Conservation (phyloP, 768 basidiomycete genomes). For the Hirschioporus abietinus region DNA sequence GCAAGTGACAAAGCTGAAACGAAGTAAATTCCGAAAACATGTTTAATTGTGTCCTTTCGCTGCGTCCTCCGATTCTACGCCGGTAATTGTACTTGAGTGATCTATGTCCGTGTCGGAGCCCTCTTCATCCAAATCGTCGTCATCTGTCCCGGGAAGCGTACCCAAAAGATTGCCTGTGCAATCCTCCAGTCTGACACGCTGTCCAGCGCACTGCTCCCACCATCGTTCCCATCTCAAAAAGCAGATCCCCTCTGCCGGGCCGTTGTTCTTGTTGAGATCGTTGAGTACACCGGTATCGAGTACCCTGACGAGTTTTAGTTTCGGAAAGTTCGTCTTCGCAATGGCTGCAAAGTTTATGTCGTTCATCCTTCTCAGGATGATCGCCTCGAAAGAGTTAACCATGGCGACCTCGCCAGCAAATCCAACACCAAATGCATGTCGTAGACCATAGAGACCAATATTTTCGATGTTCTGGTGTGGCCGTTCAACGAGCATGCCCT, state of each 20-base stretch:
- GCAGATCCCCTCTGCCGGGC: slow-evolving; percentile 38
- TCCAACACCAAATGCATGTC: slow-evolving; percentile 65
- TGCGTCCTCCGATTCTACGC: slow-evolving; percentile 28
- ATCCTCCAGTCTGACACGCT: slow-evolving; percentile 63
- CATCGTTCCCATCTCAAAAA: slow-evolving; percentile 62
- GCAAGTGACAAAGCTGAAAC: background rate
- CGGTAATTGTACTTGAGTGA: slow-evolving; percentile 22
- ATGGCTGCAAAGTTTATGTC: slow-evolving; percentile 61
- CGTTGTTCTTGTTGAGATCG: slow-evolving; percentile 49
- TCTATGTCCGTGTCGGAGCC: slow-evolving; percentile 18
- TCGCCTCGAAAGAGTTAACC: slow-evolving; percentile 37
- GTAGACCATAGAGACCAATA: slow-evolving; percentile 65
- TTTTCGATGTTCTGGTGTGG: slow-evolving; percentile 55
- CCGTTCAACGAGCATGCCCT: slow-evolving; percentile 35
- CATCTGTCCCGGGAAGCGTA: slow-evolving; percentile 24
- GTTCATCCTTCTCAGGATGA: slow-evolving; percentile 49
- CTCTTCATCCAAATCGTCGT: slow-evolving; percentile 21
- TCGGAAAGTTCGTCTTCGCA: slow-evolving; percentile 52
- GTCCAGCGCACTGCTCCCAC: slow-evolving; percentile 48
- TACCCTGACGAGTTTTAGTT: slow-evolving; percentile 51
- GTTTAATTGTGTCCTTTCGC: slow-evolving; percentile 10
- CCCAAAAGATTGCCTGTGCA: slow-evolving; percentile 68
- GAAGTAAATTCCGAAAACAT: background rate
- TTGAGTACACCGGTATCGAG: slow-evolving; percentile 49
- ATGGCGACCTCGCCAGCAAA: slow-evolving; percentile 38